These are phyloP conservation scores for Suillus ampliporus DNA, from an alignment of 768 basidiomycete species.

Conservation along the genomic window DNA sequence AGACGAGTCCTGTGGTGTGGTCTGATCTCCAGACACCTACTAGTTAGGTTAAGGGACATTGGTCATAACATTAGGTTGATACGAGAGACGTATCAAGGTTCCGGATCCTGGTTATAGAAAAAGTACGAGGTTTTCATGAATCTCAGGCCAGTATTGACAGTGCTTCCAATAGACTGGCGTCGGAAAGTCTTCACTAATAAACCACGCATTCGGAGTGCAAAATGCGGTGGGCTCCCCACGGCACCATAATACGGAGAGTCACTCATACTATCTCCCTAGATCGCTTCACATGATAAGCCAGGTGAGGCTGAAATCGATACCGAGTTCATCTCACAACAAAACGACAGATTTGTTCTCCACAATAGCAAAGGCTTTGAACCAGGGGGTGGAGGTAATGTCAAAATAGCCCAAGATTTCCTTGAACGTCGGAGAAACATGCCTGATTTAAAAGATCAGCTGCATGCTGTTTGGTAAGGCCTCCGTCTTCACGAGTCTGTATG, in stretches of 20 bases:
- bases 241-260: no score
- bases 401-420: conserved; percentile 18
- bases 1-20: no score
- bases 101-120: neutral
- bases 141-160: neutral
- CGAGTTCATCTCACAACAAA: conserved; percentile 12
- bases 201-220: neutral
- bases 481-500: neutral
- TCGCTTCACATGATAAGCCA: neutral
- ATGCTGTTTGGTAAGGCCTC: conserved; percentile 19
- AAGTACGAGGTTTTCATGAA: neutral
- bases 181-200: conserved; percentile 5
- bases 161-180: conserved; percentile 21
- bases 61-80: no score
- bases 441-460: conserved; percentile 10
- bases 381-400: conserved; percentile 13
- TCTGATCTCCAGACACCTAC: no score
- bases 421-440: neutral
- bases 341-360: conserved; percentile 19
- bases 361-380: conserved; percentile 23
- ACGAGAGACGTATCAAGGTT: no score
- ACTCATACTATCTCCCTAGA: neutral
- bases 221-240: neutral
- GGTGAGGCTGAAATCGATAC: conserved; percentile 18
- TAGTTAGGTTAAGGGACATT: no score